Evolutionary conservation across 106 monocot species (phyloP).

Genomic region (Xerophyta viscosa): DNA sequence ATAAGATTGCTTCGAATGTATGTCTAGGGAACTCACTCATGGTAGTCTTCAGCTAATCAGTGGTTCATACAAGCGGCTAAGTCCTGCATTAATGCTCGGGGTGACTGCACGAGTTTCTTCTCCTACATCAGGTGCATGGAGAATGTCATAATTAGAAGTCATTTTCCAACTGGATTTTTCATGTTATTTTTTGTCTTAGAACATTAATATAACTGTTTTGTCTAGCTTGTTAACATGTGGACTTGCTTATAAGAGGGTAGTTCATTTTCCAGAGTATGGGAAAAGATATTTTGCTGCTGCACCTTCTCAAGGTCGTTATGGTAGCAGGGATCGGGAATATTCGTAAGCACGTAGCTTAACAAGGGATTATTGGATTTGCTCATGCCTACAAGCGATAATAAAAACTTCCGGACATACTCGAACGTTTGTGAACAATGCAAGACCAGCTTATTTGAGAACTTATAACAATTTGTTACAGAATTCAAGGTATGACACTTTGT

Average conservation of each 20-base stretch:
- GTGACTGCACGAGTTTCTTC: constrained; percentile 8
- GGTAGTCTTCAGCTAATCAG: constrained; percentile 6
- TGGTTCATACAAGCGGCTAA: constrained; percentile 2
- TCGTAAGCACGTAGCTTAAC: constrained; percentile 3
- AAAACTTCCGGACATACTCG: constrained; percentile 18
- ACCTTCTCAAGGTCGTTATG: constrained; percentile 22
- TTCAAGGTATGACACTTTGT: constrained; percentile 37
- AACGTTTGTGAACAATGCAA: constrained; percentile 16
- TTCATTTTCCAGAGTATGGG: constrained; percentile 15
- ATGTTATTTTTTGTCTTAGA: too few relatives aligned
- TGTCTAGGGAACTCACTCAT: constrained; percentile 6
- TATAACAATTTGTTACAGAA: constrained; percentile 41
- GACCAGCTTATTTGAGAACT: constrained; percentile 27
- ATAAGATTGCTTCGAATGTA: constrained; percentile 2
- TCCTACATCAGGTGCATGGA: constrained; percentile 15
- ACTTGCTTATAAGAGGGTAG: too few relatives aligned
- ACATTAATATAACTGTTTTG: too few relatives aligned
- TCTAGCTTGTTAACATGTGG: too few relatives aligned
- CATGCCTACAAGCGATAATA: too few relatives aligned
- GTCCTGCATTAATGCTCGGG: constrained; percentile 1
- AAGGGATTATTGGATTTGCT: constrained; percentile 10
- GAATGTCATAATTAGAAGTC: neutral
- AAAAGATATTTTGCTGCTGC: constrained; percentile 22
- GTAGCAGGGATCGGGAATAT: constrained; percentile 13
- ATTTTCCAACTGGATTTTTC: too few relatives aligned